These are phyloP conservation scores for Brassica carinata DNA, from an alignment of 345 rosid genomes.

Conservation along the genomic window DNA sequence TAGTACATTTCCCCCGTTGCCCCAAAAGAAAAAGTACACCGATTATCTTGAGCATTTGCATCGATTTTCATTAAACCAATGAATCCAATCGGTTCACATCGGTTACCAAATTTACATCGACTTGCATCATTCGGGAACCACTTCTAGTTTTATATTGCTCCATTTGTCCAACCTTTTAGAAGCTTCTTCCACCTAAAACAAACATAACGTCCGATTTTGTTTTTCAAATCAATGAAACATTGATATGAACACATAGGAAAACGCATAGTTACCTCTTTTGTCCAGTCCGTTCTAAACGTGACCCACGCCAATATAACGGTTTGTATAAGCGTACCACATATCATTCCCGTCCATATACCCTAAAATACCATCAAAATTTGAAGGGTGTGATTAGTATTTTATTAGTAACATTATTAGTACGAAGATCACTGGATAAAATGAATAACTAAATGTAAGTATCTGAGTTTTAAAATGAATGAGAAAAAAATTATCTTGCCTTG, in stretches of 20 bases:
- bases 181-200: slow-evolving; percentile 44
- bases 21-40: neutral
- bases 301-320: slow-evolving; percentile 64
- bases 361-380: slow-evolving; percentile 23
- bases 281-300: slow-evolving; percentile 65
- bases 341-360: slow-evolving; percentile 85
- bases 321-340: slow-evolving; percentile 63
- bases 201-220: neutral
- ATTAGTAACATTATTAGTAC: neutral
- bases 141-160: slow-evolving; percentile 30
- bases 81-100: neutral
- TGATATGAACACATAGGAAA: neutral
- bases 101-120: neutral
- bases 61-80: neutral
- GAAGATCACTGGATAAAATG: neutral
- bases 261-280: slow-evolving; percentile 50
- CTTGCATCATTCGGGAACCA: slow-evolving; percentile 16
- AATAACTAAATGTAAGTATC: neutral
- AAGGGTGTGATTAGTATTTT: neutral
- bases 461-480: neutral
- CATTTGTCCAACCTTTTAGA: slow-evolving; percentile 37
- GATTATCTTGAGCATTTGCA: neutral
- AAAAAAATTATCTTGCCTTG: slow-evolving; percentile 45
- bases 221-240: neutral
- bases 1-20: neutral